Base-by-base conservation (phyloP, 192 early-diverging fungal species). In the Geranomyces variabilis region DNA sequence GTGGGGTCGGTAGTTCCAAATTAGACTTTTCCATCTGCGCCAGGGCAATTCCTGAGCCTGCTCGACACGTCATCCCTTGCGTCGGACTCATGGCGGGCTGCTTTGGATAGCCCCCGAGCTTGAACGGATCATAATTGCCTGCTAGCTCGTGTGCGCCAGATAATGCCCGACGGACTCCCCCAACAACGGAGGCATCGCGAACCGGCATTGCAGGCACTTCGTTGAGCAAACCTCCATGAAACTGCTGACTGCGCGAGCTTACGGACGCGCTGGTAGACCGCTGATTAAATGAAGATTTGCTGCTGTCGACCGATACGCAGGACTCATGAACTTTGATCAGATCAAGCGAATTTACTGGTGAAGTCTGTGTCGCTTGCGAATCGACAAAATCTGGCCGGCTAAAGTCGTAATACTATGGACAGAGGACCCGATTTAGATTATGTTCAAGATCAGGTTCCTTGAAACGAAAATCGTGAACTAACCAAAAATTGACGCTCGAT, bases 401-500 rank as follows among this genome's bases (percentile, higher is more conserved):
- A 21, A 26, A 70, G 58, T 70, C 69, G 43, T 61, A 70, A 62
- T 70, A 70, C 69, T 70, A 57, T 29, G 45, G 13, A 5, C 19
- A 49, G 31, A 57, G 17, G 8, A 2, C 21, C 22, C 10, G 19
- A 36, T n/a, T n/a, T n/a, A n/a, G n/a, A n/a, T n/a, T n/a, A n/a
- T n/a, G n/a, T n/a, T n/a, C n/a, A 60, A 2, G 29, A 28, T 1
- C 58, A 60, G 58, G 1, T 24, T 60, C 58, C 17, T 17, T 17
- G 29, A n/a, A n/a, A n/a, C n/a, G n/a, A n/a, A n/a, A n/a, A n/a
- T 41, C 5, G 5, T 41, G 7, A 53, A 53, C 70, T 29, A 31
- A 72, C 70, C 61, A 64, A 21, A 43, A 64, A 72, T 43, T 64
- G 62, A 19, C 49, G 21, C 48, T 72, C 70, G 49, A 72, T 64